A percentile compares a stretch with the other conserved stretches of the same genome.
Evolutionary conservation across 2,329 filamentous ascomycete genomes (phyloP).

Genomic region (Podosphaera aphanis): DNA sequence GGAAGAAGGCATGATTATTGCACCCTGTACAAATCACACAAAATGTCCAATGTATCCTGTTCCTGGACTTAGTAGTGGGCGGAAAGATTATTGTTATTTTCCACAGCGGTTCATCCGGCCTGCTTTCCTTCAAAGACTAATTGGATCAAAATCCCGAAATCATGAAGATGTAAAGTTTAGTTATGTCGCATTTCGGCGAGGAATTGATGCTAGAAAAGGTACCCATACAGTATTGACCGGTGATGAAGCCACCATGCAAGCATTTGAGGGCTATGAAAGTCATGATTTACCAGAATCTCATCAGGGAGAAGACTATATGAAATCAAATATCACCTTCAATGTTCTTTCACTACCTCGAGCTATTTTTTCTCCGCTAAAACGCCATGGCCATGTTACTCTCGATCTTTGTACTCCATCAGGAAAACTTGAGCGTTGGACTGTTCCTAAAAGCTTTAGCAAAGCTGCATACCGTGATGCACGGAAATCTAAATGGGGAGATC

Average conservation of each 20-base stretch:
- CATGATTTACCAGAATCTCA: constrained; percentile 14
- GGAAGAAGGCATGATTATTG: constrained; percentile 40
- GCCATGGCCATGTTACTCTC: constrained; percentile 65
- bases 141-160: constrained; percentile 46
- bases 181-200: constrained; percentile 68
- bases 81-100: constrained; percentile 84
- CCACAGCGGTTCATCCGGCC: constrained; percentile 72
- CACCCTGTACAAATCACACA: constrained; percentile 70
- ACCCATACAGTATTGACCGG: constrained; percentile 23
- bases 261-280: constrained; percentile 50
- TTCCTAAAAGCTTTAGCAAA: constrained; percentile 58
- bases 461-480: constrained; percentile 79
- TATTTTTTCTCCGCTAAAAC: constrained; percentile 64
- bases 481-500: constrained; percentile 74
- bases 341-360: constrained; percentile 54
- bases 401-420: constrained; percentile 78
- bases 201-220: constrained; percentile 27
- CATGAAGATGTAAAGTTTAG: constrained; percentile 82
- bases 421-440: constrained; percentile 77
- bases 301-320: constrained; percentile 3
- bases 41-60: constrained; percentile 71
- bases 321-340: constrained; percentile 17
- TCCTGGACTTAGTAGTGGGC: constrained; percentile 44
- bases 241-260: constrained; percentile 32
- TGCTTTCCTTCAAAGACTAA: constrained; percentile 52